Percentiles rank a stretch among this genome's conserved stretches.
These are phyloP conservation scores for Termitomyces sp. DNA, from an alignment of 768 basidiomycete species.

Conservation along the genomic window DNA sequence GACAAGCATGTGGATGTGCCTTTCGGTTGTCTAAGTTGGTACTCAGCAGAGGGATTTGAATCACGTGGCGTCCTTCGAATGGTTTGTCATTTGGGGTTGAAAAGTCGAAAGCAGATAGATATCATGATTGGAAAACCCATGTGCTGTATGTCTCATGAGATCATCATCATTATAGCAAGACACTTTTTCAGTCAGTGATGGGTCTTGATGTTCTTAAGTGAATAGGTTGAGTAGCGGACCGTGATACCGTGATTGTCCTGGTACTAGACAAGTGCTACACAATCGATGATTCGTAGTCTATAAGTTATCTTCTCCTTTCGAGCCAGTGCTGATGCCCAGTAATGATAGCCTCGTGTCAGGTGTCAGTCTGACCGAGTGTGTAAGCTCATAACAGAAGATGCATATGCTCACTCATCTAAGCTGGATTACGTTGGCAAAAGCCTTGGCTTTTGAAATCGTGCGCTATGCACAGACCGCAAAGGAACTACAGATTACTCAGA, in stretches of 20 bases:
- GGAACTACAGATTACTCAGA: no score
- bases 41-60: background rate
- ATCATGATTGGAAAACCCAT: background rate
- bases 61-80: background rate
- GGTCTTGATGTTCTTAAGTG: background rate
- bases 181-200: background rate
- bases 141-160: background rate
- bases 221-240: background rate
- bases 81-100: no score
- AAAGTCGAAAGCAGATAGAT: background rate
- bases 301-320: background rate
- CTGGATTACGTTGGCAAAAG: no score
- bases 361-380: background rate
- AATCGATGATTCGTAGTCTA: no score
- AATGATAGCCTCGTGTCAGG: no score
- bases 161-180: background rate
- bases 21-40: background rate
- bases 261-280: no score
- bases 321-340: background rate
- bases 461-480: no score
- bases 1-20: background rate
- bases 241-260: no score
- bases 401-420: background rate
- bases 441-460: no score
- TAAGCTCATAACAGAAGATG: background rate